These are phyloP conservation scores for Lasiosphaeria hispida DNA, from an alignment of 495 filamentous ascomycete genomes.

Conservation along the genomic window DNA sequence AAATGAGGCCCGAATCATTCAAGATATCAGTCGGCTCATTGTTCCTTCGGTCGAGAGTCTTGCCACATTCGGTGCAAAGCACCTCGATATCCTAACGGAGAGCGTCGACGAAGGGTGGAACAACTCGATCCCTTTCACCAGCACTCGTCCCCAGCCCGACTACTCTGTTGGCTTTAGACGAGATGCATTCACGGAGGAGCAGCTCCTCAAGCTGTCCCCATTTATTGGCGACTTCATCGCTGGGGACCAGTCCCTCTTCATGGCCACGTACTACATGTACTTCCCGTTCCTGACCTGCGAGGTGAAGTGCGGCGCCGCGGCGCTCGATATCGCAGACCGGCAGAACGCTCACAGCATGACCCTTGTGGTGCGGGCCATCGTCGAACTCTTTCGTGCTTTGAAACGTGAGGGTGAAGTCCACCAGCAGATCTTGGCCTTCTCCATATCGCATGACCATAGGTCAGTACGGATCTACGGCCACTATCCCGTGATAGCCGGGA, in stretches of 20 bases:
- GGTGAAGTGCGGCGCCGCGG: conserved; percentile 37
- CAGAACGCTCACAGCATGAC: conserved; percentile 32
- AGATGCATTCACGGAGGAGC: conserved; percentile 41
- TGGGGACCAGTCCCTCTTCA: conserved; percentile 34
- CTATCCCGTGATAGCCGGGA: conserved; percentile 5
- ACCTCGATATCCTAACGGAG: conserved; percentile 30
- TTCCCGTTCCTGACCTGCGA: conserved; percentile 21
- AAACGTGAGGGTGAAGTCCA: conserved; percentile 40
- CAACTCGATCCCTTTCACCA: conserved; percentile 32
- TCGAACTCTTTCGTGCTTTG: conserved; percentile 35
- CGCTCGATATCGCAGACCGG: conserved; percentile 19
- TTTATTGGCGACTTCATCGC: conserved; percentile 28
- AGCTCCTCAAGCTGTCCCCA: conserved; percentile 40
- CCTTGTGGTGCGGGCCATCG: conserved; percentile 35
- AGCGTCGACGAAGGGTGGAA: conserved; percentile 46
- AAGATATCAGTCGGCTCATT: conserved; percentile 40
- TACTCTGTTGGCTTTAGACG: conserved; percentile 40
- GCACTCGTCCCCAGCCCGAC: conserved; percentile 38
- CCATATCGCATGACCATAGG: conserved; percentile 25
- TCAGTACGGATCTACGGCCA: conserved; percentile 11
- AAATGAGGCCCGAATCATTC: conserved; percentile 40
- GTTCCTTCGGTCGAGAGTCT: conserved; percentile 38
- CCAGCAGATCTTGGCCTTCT: conserved; percentile 44
- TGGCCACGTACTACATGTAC: conserved; percentile 35
- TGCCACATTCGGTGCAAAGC: conserved; percentile 25